phyloP scores from a whole-genome alignment of 306 rosid genomes.

The Clitoria ternatea region DNA sequence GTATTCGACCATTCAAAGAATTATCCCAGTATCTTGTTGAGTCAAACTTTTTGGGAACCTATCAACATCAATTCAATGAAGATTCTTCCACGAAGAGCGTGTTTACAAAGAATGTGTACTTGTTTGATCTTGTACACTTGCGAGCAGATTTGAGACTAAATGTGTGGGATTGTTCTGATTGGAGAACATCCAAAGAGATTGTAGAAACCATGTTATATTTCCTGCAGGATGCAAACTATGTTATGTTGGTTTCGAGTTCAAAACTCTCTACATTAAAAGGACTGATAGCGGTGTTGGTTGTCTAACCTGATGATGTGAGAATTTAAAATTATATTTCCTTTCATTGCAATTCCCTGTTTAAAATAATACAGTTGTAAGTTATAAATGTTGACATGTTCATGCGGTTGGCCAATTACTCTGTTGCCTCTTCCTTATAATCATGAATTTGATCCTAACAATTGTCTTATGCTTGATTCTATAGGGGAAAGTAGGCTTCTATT shows the following conservation, averaged over 20 bases:
- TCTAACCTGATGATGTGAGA: constrained; percentile 67
- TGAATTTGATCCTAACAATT: background rate
- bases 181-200: constrained; percentile 66
- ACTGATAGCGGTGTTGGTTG: constrained; percentile 54
- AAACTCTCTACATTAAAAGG: constrained; percentile 68
- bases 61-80: constrained; percentile 49
- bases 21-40: constrained; percentile 60
- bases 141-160: constrained; percentile 71
- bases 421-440: background rate
- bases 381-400: background rate
- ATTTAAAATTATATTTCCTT: constrained; percentile 23
- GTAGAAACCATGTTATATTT: constrained; percentile 67
- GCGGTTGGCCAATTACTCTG: background rate
- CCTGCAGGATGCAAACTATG: constrained; percentile 66
- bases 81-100: constrained; percentile 51
- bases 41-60: constrained; percentile 46
- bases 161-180: constrained; percentile 73
- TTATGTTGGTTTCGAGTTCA: constrained; percentile 60
- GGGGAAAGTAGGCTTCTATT: constrained; percentile 11
- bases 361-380: background rate
- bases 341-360: constrained; percentile 7
- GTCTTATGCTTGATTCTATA: constrained; percentile 8
- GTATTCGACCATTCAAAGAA: constrained; percentile 77
- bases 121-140: constrained; percentile 60
- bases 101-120: constrained; percentile 46